Evolutionary conservation across 2,329 filamentous ascomycete species (phyloP).

Genomic region (Aspergillus hortae): DNA sequence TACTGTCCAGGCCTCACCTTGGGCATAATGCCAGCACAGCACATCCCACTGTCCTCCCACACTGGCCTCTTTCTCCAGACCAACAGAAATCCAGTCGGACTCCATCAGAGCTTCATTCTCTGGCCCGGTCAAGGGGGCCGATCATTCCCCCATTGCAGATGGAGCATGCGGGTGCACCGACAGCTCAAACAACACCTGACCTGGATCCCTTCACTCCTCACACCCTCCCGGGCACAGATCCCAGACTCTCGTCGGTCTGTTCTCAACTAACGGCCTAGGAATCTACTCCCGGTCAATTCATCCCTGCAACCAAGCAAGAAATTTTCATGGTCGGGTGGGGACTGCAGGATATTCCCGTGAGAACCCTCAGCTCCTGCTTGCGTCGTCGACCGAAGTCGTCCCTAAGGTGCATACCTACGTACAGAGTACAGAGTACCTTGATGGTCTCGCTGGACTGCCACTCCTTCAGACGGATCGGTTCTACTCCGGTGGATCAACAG

Average conservation of each 20-base stretch:
- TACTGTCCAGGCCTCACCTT: slow-evolving; percentile 1
- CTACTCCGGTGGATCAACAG: neutral
- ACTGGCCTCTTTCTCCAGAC: neutral
- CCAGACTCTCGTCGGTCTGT: neutral
- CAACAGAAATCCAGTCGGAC: neutral
- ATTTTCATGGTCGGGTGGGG: slow-evolving; percentile 4
- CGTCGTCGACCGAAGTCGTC: too few relatives aligned
- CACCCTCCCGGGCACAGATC: neutral
- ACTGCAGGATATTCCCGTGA: slow-evolving; percentile 2
- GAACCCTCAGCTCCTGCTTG: neutral
- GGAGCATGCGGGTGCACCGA: neutral
- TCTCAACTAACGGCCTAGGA: neutral
- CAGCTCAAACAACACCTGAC: slow-evolving; percentile 3
- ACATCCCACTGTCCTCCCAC: neutral
- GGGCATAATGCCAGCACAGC: neutral
- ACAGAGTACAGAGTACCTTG: neutral
- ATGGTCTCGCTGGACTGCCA: too few relatives aligned
- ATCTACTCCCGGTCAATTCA: neutral
- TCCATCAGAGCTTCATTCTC: neutral
- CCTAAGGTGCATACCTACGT: neutral
- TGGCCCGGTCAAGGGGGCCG: too few relatives aligned
- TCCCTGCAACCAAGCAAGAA: neutral
- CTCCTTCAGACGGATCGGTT: too few relatives aligned
- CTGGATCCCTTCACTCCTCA: neutral
- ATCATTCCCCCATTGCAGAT: too few relatives aligned